Base-by-base conservation (phyloP, 805 yeast species). In the Starmerella floris region DNA sequence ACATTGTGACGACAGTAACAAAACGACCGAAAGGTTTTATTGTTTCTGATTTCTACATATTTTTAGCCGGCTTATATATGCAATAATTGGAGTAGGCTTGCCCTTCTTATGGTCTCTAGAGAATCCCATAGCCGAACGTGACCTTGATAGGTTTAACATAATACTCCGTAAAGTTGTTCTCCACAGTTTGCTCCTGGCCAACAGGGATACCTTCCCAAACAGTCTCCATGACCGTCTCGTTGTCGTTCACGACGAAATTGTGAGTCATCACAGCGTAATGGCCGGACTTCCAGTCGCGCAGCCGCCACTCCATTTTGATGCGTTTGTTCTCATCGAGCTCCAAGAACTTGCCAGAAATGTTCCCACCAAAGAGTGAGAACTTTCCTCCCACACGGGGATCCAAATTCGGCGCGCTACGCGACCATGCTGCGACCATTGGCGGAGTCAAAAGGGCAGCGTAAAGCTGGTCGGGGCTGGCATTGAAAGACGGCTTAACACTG, bases 151-250 rank as follows among this genome's bases (percentile, higher is more conserved):
- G 74, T 62, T 79, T 78, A 40, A 91, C 77, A 59, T 91, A 91
- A 63, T 85, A 83, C 48, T 83, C 84, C 55, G 84, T 83, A 57
- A 91, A 88, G 62, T 88, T 91, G 32, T 69, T 73, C 56, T 77
- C 74, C 31, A 83, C 95, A 20, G 54, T 79, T 63, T 55, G 93
- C 91, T 91, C 97, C 59, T 91, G 93, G 13, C 97, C 99, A 31
- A 88, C 69, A 16, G 99, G 99, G 39, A 91, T 79, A 15, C 96
- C 96, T 16, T 74, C 67, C 74, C 88, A 84, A 35, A 70, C 66
- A 17, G 85, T 84, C 46, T 76, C 75, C 65, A 87, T 67, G 45
- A 72, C 76, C 3, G 98, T 91, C 54, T 85, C 96, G 35, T 81
- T 73, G n/a, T 74, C 71, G 23, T 88, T 91, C 58, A 83, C 83